phyloP scores from a whole-genome alignment of 129 eudicot species.

The Artemisia tridentata region DNA sequence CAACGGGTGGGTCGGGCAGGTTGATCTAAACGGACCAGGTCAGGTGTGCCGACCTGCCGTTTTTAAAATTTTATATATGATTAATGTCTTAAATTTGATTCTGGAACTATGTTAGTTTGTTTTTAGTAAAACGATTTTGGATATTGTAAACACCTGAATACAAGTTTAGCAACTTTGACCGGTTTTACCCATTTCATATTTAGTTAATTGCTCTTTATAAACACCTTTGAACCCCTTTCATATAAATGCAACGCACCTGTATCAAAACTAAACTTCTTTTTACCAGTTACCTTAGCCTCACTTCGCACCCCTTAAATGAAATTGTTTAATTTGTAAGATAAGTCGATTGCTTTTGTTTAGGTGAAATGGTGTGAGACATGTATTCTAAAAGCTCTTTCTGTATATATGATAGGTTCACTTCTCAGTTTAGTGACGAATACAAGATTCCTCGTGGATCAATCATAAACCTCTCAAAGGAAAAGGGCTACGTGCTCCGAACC shows the following conservation, averaged over 20 bases:
- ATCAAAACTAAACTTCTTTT: not conserved
- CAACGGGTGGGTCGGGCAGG: not conserved
- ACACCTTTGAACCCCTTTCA: not conserved
- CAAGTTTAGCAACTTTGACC: too few relatives aligned
- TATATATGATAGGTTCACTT: constrained; percentile 63
- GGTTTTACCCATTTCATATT: too few relatives aligned
- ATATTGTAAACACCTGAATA: too few relatives aligned
- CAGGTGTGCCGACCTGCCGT: not conserved
- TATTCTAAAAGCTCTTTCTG: not conserved
- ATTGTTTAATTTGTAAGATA: not conserved
- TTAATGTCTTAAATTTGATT: too few relatives aligned
- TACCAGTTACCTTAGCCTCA: not conserved
- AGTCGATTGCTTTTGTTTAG: not conserved
- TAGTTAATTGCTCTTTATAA: too few relatives aligned
- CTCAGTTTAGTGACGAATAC: constrained; percentile 80
- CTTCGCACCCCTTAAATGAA: not conserved
- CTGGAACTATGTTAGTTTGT: too few relatives aligned
- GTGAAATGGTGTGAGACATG: not conserved
- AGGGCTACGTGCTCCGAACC: constrained; percentile 72
- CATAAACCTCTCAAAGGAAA: constrained; percentile 78
- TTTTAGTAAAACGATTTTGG: too few relatives aligned
- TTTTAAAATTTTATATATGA: too few relatives aligned
- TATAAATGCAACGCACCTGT: not conserved
- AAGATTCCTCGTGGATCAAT: constrained; percentile 82
- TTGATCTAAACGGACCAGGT: not conserved